Percentiles rank a stretch among this genome's conserved stretches.
phyloP scores from a whole-genome alignment of 1,284 basidiomycete genomes.

The Tranzscheliella williamsii region DNA sequence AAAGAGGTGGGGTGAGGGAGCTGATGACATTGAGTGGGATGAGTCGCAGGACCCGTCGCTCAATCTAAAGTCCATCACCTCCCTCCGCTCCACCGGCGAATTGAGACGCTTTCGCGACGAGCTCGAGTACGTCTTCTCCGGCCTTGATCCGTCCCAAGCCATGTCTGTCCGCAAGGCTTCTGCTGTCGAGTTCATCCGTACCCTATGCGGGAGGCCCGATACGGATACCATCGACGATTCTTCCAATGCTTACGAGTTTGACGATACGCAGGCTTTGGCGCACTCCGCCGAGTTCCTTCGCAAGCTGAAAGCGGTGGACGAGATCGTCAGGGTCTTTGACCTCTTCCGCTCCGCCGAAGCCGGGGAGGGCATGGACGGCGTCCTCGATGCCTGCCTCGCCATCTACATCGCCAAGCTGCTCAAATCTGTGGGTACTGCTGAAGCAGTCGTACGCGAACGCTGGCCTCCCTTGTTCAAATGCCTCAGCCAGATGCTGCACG shows the following conservation, averaged over 20 bases:
- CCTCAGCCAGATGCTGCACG: slow-evolving; percentile 8
- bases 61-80: slow-evolving; percentile 41
- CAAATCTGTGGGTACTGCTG: slow-evolving; percentile 9
- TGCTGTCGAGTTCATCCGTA: slow-evolving; percentile 28
- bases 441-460: slow-evolving; percentile 21
- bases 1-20: slow-evolving; percentile 38
- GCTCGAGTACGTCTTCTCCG: slow-evolving; percentile 39
- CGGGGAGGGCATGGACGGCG: slow-evolving; percentile 28
- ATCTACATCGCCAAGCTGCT: slow-evolving; percentile 30
- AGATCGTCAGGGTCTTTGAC: slow-evolving; percentile 22
- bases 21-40: slow-evolving; percentile 42
- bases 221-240: slow-evolving; percentile 5
- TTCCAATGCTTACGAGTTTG: slow-evolving; percentile 1
- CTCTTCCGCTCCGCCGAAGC: slow-evolving; percentile 25
- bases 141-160: slow-evolving; percentile 12
- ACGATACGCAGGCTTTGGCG: slow-evolving; percentile 16
- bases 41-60: slow-evolving; percentile 40
- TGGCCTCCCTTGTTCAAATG: slow-evolving; percentile 7
- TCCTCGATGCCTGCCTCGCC: slow-evolving; percentile 26
- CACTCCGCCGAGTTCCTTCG: slow-evolving; percentile 36
- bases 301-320: slow-evolving; percentile 39
- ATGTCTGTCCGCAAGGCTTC: slow-evolving; percentile 24
- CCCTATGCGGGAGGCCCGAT: slow-evolving; percentile 33
- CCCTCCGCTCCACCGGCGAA: slow-evolving; percentile 30
- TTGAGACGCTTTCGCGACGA: slow-evolving; percentile 41